Percentiles rank a stretch among this genome's conserved stretches.
Conservation (phyloP, 805 yeast species). For the Candida parachauliodes region DNA sequence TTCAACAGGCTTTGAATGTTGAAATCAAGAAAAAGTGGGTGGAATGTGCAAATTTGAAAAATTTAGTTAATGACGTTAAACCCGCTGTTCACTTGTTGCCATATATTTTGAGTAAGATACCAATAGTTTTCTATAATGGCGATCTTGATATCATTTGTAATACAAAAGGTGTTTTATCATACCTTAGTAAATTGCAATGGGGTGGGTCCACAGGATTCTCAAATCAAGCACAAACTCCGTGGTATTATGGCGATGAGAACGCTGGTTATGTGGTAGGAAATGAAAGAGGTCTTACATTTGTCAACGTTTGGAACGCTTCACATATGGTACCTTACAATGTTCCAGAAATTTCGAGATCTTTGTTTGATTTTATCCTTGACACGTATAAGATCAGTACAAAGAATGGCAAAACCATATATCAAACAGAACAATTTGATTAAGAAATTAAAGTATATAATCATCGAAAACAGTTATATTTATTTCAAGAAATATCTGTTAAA, state of each 20-base stretch:
- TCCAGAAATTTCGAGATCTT: constrained; percentile 67
- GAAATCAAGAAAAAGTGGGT: constrained; percentile 52
- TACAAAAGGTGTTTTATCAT: constrained; percentile 64
- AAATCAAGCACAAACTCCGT: constrained; percentile 23
- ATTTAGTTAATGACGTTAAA: constrained; percentile 51
- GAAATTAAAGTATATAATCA: too few relatives aligned
- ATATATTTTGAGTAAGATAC: constrained; percentile 52
- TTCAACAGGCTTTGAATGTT: constrained; percentile 50
- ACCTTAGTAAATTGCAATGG: constrained; percentile 64
- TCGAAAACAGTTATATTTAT: too few relatives aligned
- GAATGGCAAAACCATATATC: constrained; percentile 14
- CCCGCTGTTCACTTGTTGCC: constrained; percentile 71
- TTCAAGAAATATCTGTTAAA: too few relatives aligned
- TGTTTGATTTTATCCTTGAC: constrained; percentile 51
- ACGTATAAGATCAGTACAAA: constrained; percentile 22
- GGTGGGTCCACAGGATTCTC: constrained; percentile 54
- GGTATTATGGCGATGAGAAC: constrained; percentile 41
- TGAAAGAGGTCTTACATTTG: constrained; percentile 73
- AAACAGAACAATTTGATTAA: constrained; percentile 19
- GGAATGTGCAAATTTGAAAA: constrained; percentile 65
- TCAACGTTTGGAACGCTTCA: constrained; percentile 70
- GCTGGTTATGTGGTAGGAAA: constrained; percentile 37
- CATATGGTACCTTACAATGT: constrained; percentile 93
- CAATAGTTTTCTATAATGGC: constrained; percentile 78
- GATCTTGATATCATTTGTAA: constrained; percentile 89